These are phyloP conservation scores for Houttuynia cordata DNA, from an alignment of 164 flowering plant species.

Conservation along the genomic window DNA sequence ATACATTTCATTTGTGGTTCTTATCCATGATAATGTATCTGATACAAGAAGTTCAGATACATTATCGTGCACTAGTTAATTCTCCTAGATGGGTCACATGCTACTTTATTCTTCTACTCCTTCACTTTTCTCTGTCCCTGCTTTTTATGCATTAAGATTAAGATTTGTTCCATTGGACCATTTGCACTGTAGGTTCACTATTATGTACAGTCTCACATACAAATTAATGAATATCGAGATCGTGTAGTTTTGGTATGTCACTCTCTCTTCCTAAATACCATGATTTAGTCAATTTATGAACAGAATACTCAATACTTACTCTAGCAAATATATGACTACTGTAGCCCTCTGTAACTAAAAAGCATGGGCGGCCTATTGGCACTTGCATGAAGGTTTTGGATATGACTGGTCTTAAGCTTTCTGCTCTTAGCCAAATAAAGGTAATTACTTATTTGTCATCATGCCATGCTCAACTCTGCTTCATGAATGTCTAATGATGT, in stretches of 20 bases:
- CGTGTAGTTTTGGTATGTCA: conserved; percentile 71
- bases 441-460: conserved; percentile 20
- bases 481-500: no score
- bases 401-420: conserved; percentile 91
- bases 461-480: no score
- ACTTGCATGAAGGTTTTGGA: conserved; percentile 88
- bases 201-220: conserved; percentile 96
- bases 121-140: no score
- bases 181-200: conserved; percentile 45
- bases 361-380: conserved; percentile 52
- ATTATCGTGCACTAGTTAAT: no score
- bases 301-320: background rate
- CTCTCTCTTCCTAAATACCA: background rate
- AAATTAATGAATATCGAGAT: conserved; percentile 94
- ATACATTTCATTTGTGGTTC: no score
- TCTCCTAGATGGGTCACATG: no score
- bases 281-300: background rate
- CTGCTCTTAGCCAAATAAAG: conserved; percentile 81
- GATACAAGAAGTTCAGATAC: no score
- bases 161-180: conserved; percentile 3
- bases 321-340: conserved; percentile 8
- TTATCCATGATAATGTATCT: no score
- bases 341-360: conserved; percentile 69
- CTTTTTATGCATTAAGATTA: background rate
- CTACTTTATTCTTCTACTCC: background rate